Conservation (phyloP, 805 yeast species). For the Saturnispora dispora region DNA sequence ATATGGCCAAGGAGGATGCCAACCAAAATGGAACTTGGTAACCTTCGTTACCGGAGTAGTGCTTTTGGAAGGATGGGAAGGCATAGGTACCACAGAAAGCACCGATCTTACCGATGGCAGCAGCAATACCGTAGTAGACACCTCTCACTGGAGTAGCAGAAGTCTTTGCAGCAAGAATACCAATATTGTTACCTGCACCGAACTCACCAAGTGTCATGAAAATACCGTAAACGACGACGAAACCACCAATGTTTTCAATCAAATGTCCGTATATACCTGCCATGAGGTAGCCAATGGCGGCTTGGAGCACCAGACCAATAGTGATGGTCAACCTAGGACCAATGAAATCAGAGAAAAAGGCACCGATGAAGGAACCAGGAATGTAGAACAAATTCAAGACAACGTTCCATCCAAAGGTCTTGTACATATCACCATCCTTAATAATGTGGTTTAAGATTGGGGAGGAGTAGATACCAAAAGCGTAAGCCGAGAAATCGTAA, state of each 20-base stretch:
- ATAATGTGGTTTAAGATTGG: constrained; percentile 54
- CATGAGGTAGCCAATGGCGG: constrained; percentile 74
- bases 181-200: constrained; percentile 91
- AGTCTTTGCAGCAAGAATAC: constrained; percentile 79
- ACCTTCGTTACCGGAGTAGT: constrained; percentile 53
- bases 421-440: constrained; percentile 52
- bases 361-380: constrained; percentile 88
- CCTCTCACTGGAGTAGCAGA: constrained; percentile 85
- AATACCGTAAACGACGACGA: constrained; percentile 82
- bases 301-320: constrained; percentile 64
- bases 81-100: constrained; percentile 87
- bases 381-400: constrained; percentile 80
- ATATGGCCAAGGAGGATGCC: constrained; percentile 65
- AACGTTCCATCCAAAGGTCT: constrained; percentile 86
- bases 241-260: constrained; percentile 57
- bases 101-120: constrained; percentile 87
- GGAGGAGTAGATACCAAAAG: constrained; percentile 79
- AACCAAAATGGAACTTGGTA: constrained; percentile 74
- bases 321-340: constrained; percentile 84
- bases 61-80: constrained; percentile 68
- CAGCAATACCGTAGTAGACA: constrained; percentile 82
- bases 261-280: constrained; percentile 57
- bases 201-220: constrained; percentile 84
- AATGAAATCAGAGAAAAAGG: constrained; percentile 70
- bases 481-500: constrained; percentile 81